Evolutionary conservation across 371 early-diverging fungal species (phyloP).

Genomic region (Thermomucor indicae-seudaticae): DNA sequence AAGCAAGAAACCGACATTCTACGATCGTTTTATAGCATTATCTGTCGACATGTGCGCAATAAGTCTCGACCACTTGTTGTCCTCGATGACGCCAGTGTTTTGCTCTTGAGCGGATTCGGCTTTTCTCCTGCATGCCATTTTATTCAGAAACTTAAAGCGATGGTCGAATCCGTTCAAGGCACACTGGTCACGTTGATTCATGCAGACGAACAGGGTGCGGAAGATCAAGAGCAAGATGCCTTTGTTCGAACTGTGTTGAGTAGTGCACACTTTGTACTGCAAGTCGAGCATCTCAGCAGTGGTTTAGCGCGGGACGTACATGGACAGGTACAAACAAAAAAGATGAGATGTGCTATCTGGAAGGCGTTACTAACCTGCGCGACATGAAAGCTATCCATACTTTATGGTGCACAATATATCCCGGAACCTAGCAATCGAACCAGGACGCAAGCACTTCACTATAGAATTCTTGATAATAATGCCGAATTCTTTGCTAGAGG

Average conservation of each 20-base stretch:
- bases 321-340: slow-evolving; percentile 47
- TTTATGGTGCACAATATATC: slow-evolving; percentile 45
- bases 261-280: slow-evolving; percentile 50
- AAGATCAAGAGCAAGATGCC: slow-evolving; percentile 51
- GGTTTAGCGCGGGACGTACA: slow-evolving; percentile 67
- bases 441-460: slow-evolving; percentile 48
- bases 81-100: slow-evolving; percentile 60
- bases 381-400: slow-evolving; percentile 32
- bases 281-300: slow-evolving; percentile 57
- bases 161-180: slow-evolving; percentile 49
- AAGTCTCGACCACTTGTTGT: slow-evolving; percentile 41
- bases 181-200: slow-evolving; percentile 56
- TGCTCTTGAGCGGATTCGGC: slow-evolving; percentile 52
- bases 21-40: slow-evolving; percentile 18
- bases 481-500: slow-evolving; percentile 71
- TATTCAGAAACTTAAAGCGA: slow-evolving; percentile 36
- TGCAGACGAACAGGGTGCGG: slow-evolving; percentile 51
- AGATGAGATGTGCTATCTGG: background rate
- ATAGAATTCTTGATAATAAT: slow-evolving; percentile 63
- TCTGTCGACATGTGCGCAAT: slow-evolving; percentile 11
- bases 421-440: slow-evolving; percentile 1
- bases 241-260: slow-evolving; percentile 49
- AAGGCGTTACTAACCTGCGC: background rate
- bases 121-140: slow-evolving; percentile 39
- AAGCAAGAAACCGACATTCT: background rate